A percentile compares a stretch with the other conserved stretches of the same genome.
These are phyloP conservation scores for Oryza punctata DNA, from an alignment of 176 grass and related monocot species.

Conservation along the genomic window DNA sequence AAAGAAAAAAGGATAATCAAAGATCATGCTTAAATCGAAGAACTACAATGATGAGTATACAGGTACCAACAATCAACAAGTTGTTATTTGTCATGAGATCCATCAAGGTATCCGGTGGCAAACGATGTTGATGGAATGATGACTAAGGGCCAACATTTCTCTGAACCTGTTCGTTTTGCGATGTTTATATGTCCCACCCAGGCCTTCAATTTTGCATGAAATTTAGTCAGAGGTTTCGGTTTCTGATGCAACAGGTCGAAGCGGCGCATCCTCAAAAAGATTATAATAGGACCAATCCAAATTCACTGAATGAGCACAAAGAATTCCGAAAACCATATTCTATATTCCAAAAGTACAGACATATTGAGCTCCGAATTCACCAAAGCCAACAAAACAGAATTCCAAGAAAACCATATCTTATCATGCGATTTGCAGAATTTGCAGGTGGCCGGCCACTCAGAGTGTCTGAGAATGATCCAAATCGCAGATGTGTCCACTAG, in stretches of 20 bases:
- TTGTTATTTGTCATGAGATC: not conserved
- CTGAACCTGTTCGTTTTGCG: not conserved
- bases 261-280: not conserved
- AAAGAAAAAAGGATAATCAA: too few species aligned
- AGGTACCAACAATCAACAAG: too few species aligned
- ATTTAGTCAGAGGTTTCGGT: not conserved
- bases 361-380: not conserved
- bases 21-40: too few species aligned
- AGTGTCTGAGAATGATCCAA: conserved; percentile 3
- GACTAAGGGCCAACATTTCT: not conserved
- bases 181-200: not conserved
- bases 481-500: conserved; percentile 19
- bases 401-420: conserved; percentile 4
- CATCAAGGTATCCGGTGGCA: not conserved
- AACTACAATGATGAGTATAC: too few species aligned
- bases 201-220: not conserved
- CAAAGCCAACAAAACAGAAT: not conserved
- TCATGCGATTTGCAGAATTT: conserved; percentile 21
- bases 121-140: not conserved
- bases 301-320: not conserved
- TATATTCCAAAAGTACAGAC: not conserved
- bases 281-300: not conserved
- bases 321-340: not conserved
- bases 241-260: not conserved
- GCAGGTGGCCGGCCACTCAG: not conserved